These are phyloP conservation scores for Silene latifolia DNA, from an alignment of 148 eudicot genomes.

Conservation along the genomic window DNA sequence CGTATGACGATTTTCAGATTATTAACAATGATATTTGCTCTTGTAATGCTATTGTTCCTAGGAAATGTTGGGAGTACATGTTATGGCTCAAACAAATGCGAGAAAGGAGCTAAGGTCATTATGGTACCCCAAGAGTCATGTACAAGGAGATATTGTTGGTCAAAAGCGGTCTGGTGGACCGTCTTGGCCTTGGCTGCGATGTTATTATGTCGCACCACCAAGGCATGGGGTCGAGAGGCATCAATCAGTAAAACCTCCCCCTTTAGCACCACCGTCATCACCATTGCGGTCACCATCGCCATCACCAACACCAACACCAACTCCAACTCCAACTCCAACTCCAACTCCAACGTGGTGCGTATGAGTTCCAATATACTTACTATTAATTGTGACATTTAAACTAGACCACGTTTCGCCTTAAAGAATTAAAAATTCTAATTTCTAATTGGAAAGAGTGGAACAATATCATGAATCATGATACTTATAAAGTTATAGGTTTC, in stretches of 20 bases:
- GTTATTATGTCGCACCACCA: neutral
- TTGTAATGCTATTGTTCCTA: neutral
- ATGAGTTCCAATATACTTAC: no score
- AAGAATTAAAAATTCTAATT: no score
- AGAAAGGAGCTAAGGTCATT: slow-evolving; percentile 1
- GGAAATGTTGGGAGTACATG: neutral
- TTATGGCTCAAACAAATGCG: neutral
- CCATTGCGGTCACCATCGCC: neutral
- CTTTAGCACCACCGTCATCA: neutral
- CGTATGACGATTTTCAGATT: neutral
- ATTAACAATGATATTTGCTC: neutral
- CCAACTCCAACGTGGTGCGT: no score
- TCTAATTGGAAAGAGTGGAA: no score
- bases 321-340: neutral
- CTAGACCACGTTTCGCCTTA: no score
- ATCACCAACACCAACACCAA: neutral
- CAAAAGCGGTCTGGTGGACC: neutral
- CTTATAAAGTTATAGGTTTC: no score
- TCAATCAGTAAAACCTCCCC: neutral
- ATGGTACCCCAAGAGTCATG: neutral
- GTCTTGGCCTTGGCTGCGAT: neutral
- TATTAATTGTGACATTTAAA: no score
- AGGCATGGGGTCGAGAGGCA: neutral
- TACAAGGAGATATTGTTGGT: no score
- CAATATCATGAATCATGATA: no score